These are phyloP conservation scores for Ogataea methanolica DNA, from an alignment of 805 yeast genomes.

Conservation along the genomic window DNA sequence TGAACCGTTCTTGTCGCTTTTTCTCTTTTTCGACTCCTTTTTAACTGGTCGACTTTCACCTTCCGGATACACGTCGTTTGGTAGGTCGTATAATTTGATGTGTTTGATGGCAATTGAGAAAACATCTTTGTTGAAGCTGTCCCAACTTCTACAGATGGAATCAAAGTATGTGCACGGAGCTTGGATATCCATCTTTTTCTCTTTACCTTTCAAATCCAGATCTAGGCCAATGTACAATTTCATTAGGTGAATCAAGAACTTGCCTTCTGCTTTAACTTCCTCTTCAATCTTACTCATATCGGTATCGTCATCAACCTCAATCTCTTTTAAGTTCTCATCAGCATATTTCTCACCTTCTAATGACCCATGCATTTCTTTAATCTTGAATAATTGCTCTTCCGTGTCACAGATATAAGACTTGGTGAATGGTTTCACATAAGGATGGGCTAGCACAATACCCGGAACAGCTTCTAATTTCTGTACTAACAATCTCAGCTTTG, in stretches of 20 bases:
- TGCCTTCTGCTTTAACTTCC: constrained; percentile 19
- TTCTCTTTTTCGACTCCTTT: constrained; percentile 48
- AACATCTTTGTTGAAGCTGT: constrained; percentile 55
- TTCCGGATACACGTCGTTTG: constrained; percentile 75
- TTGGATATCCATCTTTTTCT: constrained; percentile 73
- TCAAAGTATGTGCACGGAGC: constrained; percentile 88
- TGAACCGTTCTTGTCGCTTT: constrained; percentile 32
- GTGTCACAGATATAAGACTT: constrained; percentile 39
- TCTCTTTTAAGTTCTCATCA: constrained; percentile 29
- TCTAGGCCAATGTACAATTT: constrained; percentile 79
- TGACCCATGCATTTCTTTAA: constrained; percentile 47
- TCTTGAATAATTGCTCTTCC: constrained; percentile 35
- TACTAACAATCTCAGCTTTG: constrained; percentile 76
- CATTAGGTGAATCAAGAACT: constrained; percentile 51
- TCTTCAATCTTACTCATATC: constrained; percentile 26
- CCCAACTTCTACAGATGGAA: constrained; percentile 72
- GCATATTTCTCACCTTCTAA: constrained; percentile 46
- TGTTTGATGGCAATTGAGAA: constrained; percentile 64
- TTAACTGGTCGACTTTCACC: constrained; percentile 75
- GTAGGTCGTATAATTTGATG: constrained; percentile 75
- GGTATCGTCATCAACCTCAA: constrained; percentile 27
- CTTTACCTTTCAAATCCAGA: constrained; percentile 46
- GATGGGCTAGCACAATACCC: constrained; percentile 83
- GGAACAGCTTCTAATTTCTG: constrained; percentile 74
- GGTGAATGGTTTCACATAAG: constrained; percentile 75